Conservation (phyloP, 129 eudicot genomes). For the Saposhnikovia divaricata region DNA sequence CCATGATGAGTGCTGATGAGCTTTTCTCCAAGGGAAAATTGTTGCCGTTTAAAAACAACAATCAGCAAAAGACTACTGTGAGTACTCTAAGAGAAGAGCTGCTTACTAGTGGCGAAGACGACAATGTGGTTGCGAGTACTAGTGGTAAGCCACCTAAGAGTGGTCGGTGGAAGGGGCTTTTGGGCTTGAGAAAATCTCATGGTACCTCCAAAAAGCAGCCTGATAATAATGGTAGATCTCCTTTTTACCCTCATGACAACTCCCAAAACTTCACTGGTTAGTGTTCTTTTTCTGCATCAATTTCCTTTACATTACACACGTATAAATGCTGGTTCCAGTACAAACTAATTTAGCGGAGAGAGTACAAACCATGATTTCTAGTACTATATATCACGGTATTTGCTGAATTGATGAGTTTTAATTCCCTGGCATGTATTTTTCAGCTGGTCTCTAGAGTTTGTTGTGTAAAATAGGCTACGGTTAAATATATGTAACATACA, state of each 20-base stretch:
- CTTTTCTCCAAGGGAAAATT: conserved; percentile 65
- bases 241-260: not conserved
- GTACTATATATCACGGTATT: not conserved
- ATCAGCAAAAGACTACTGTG: conserved; percentile 9
- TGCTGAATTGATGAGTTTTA: not conserved
- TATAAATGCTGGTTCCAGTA: not conserved
- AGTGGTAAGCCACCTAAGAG: conserved; percentile 25
- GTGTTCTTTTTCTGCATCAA: not conserved
- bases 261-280: conserved; percentile 4
- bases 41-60: conserved; percentile 54
- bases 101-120: conserved; percentile 47
- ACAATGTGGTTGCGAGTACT: conserved; percentile 2
- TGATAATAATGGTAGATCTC: conserved; percentile 22
- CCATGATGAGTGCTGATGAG: conserved; percentile 77
- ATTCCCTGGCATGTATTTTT: not conserved
- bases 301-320: not conserved
- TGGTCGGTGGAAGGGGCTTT: conserved; percentile 69
- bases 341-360: not conserved
- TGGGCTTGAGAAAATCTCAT: conserved; percentile 68
- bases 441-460: not conserved
- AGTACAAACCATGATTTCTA: too few species aligned
- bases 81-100: conserved; percentile 73
- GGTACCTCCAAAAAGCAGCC: conserved; percentile 26
- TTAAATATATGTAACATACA: too few species aligned
- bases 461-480: too few species aligned